A percentile compares a stretch with the other conserved stretches of the same genome.
These are phyloP conservation scores for Uncinocarpus reesii DNA, from an alignment of 2,329 filamentous ascomycete genomes.

Conservation along the genomic window DNA sequence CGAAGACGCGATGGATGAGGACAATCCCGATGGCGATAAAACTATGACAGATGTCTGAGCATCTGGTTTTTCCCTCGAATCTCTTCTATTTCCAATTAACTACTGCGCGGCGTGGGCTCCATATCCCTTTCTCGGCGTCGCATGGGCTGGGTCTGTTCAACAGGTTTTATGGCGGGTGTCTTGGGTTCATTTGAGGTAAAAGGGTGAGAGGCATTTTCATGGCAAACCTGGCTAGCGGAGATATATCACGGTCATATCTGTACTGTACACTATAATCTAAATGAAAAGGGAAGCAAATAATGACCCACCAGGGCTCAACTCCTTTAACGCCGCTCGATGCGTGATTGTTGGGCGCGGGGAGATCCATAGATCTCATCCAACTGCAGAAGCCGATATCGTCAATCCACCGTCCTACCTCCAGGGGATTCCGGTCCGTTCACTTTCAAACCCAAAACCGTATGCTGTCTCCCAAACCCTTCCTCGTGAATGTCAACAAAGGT, in stretches of 20 bases:
- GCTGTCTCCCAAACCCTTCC: background rate
- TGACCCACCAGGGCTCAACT: constrained; percentile 6
- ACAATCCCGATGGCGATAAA: constrained; percentile 29
- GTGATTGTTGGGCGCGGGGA: background rate
- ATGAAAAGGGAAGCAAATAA: constrained; percentile 2
- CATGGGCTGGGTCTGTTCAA: background rate
- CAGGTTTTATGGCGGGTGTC: constrained; percentile 1
- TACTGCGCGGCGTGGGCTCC: background rate
- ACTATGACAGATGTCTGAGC: constrained; percentile 37
- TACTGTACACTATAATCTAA: constrained; percentile 16
- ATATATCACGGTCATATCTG: constrained; percentile 14
- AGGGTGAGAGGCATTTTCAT: constrained; percentile 8
- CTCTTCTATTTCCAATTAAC: background rate
- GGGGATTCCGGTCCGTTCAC: background rate
- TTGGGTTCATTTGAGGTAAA: background rate
- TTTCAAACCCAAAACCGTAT: background rate
- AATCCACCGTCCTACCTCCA: background rate
- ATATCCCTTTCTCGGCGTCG: background rate
- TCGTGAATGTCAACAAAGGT: no score
- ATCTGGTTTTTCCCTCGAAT: constrained; percentile 5
- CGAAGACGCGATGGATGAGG: constrained; percentile 33
- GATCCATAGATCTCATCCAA: background rate
- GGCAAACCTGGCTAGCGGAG: constrained; percentile 13
- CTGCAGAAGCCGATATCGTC: background rate
- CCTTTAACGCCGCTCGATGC: constrained; percentile 9